Percentiles rank a stretch among this genome's conserved stretches.
phyloP scores from a whole-genome alignment of 805 yeast species.

The Saccharomycopsis olivae region DNA sequence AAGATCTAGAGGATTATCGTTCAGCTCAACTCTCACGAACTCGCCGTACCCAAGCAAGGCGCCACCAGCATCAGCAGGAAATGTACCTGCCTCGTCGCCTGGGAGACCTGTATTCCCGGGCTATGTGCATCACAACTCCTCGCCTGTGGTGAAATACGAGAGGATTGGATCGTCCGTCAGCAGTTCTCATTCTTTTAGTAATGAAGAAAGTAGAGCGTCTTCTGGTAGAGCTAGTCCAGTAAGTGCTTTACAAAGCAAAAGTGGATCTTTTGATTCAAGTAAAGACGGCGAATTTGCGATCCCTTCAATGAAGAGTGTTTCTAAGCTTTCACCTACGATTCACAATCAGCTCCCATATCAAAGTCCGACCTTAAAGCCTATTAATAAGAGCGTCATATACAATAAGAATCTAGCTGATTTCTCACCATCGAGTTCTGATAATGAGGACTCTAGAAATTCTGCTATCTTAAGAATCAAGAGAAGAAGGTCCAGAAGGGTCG shows the following conservation, averaged over 20 bases:
- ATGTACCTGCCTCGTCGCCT: not conserved
- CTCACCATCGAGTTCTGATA: constrained; percentile 51
- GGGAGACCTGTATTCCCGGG: not conserved
- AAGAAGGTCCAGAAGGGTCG: constrained; percentile 38
- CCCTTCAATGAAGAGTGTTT: not conserved
- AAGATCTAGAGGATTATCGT: constrained; percentile 30
- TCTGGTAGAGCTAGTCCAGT: constrained; percentile 28
- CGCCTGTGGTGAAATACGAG: constrained; percentile 25
- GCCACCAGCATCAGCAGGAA: not conserved
- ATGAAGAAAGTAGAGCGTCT: constrained; percentile 23
- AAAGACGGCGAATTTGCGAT: not conserved
- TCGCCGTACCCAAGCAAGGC: constrained; percentile 15
- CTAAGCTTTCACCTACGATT: constrained; percentile 1
- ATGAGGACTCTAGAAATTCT: constrained; percentile 42
- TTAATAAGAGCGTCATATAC: not conserved
- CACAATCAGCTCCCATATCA: constrained; percentile 1
- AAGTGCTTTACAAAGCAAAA: not conserved
- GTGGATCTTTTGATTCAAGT: not conserved
- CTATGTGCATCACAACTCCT: constrained; percentile 3
- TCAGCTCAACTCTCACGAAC: constrained; percentile 19
- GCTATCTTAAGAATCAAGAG: constrained; percentile 43
- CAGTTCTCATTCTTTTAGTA: constrained; percentile 26
- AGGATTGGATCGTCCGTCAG: constrained; percentile 25
- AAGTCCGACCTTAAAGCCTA: constrained; percentile 2
- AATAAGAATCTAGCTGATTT: constrained; percentile 23